Evolutionary conservation across 306 rosid genomes (phyloP).

Genomic region (Malus sieversii): DNA sequence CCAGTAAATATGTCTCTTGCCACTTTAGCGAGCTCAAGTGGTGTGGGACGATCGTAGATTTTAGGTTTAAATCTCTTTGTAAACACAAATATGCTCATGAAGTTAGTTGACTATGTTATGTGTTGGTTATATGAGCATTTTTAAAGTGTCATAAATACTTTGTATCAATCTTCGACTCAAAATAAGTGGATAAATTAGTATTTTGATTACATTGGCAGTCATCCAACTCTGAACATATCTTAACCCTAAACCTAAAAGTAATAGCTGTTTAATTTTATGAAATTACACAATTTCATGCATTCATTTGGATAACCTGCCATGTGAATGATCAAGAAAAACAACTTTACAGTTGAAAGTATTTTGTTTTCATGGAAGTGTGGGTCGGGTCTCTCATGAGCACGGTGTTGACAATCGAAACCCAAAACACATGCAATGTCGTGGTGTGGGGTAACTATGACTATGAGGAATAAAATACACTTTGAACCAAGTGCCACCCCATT

Average conservation of each 20-base stretch:
- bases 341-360: not conserved
- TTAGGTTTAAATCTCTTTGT: not conserved
- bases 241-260: not conserved
- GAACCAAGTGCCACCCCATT: slow-evolving; percentile 4
- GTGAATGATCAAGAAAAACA: not conserved
- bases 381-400: not conserved
- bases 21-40: too few relatives aligned
- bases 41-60: not conserved
- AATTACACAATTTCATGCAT: not conserved
- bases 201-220: not conserved
- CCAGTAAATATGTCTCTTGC: not conserved
- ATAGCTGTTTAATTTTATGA: not conserved
- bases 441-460: not conserved
- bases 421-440: slow-evolving; percentile 30
- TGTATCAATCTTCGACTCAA: not conserved
- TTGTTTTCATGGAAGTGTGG: not conserved
- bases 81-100: not conserved
- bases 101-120: not conserved
- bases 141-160: not conserved
- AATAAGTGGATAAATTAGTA: not conserved
- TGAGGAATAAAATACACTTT: not conserved
- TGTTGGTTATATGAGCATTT: not conserved
- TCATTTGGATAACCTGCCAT: not conserved
- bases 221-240: not conserved
- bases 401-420: not conserved